These are phyloP conservation scores for Aciculosporium take DNA, from an alignment of 2,329 filamentous ascomycete species.

Conservation along the genomic window DNA sequence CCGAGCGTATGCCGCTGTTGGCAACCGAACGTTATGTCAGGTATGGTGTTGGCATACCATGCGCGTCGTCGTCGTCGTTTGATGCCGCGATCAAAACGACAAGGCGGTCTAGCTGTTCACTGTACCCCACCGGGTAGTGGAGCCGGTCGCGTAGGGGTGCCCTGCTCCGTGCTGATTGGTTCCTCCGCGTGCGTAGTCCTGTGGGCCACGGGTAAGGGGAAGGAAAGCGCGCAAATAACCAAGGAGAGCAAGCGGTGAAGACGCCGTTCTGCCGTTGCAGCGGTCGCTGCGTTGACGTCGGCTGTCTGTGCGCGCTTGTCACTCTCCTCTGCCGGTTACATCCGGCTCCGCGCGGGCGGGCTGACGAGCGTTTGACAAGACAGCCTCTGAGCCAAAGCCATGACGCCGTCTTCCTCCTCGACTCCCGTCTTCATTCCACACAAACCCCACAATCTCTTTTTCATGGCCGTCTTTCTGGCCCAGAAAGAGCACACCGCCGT, in stretches of 20 bases:
- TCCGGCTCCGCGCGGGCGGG: conserved; percentile 20
- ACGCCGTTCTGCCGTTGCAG: no score
- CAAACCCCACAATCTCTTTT: background rate
- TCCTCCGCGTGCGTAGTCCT: no score
- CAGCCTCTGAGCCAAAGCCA: background rate
- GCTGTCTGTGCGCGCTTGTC: no score
- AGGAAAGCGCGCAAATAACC: no score
- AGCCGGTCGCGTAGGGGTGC: no score
- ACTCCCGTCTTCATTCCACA: background rate
- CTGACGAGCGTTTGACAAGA: background rate
- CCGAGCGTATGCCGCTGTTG: background rate
- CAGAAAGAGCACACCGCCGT: no score
- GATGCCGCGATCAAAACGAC: background rate
- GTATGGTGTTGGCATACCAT: background rate
- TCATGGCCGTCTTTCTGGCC: background rate
- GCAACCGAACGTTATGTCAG: background rate
- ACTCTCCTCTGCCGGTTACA: conserved; percentile 14
- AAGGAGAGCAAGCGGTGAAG: no score
- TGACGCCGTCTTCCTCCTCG: background rate
- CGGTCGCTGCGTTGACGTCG: no score
- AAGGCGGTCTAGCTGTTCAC: no score
- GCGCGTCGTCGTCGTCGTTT: background rate
- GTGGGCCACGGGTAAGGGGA: no score
- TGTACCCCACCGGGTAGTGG: no score
- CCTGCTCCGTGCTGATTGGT: no score